These are phyloP conservation scores for Verticillium nonalfalfae DNA, from an alignment of 2,329 filamentous ascomycete genomes.

Conservation along the genomic window DNA sequence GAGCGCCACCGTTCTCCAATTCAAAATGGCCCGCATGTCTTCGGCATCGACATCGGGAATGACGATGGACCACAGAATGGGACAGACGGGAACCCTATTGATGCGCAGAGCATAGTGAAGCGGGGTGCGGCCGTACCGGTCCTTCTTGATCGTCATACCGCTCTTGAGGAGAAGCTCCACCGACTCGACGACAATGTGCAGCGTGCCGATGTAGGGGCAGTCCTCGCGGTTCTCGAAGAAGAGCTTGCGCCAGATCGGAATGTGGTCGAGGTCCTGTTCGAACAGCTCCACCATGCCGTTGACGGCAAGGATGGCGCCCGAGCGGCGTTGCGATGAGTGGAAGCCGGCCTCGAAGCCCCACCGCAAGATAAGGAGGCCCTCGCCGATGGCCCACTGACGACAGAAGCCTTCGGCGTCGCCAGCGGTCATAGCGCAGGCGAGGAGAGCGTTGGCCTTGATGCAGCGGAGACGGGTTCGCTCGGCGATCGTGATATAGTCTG, in stretches of 20 bases:
- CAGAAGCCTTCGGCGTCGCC: not conserved
- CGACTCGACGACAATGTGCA: not conserved
- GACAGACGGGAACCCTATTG: not conserved
- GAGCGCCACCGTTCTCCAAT: not conserved
- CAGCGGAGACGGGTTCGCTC: too few relatives aligned
- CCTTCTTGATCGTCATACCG: not conserved
- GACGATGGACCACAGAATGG: not conserved
- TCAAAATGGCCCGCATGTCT: not conserved
- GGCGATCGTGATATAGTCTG: too few relatives aligned
- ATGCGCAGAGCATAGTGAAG: not conserved
- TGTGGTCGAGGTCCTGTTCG: not conserved
- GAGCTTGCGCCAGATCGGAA: not conserved
- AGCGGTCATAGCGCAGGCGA: not conserved
- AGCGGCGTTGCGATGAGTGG: not conserved
- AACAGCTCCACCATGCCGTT: not conserved
- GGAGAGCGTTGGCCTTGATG: not conserved
- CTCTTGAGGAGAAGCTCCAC: not conserved
- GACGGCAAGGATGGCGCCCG: not conserved
- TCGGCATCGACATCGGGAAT: not conserved
- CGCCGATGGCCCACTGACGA: not conserved
- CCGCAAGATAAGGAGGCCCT: not conserved
- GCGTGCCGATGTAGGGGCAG: not conserved
- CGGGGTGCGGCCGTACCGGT: not conserved
- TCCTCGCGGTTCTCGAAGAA: not conserved
- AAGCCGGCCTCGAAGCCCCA: not conserved